Percentiles rank a stretch among this genome's conserved stretches.
phyloP scores from a whole-genome alignment of 2,329 filamentous ascomycete species.

The Gaeumannomyces sp. region DNA sequence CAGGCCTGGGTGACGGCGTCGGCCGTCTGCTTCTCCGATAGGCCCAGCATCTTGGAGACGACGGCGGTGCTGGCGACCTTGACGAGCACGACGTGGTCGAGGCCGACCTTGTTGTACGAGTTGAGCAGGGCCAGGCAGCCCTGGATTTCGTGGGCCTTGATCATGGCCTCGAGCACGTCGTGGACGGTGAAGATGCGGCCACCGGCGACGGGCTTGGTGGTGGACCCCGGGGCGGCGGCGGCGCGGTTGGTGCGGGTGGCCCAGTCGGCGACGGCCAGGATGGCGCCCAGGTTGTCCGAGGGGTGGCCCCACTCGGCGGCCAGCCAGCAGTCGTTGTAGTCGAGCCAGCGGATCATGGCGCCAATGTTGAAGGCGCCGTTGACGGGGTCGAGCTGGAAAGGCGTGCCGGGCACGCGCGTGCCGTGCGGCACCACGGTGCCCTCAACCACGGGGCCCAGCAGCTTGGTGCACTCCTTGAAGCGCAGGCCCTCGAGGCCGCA shows the following conservation, averaged over 20 bases:
- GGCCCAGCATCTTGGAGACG: conserved; percentile 88
- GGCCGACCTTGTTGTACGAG: conserved; percentile 96
- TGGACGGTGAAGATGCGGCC: conserved; percentile 84
- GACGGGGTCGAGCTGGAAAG: conserved; percentile 90
- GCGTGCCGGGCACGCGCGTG: conserved; percentile 82
- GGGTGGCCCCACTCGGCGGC: conserved; percentile 98
- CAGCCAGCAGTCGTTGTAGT: conserved; percentile 99
- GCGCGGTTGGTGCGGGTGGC: conserved; percentile 81
- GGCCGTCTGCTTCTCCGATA: conserved; percentile 83
- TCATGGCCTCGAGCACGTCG: conserved; percentile 94
- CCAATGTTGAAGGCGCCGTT: conserved; percentile 98
- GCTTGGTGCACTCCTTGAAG: conserved; percentile 93
- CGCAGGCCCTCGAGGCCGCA: conserved; percentile 92
- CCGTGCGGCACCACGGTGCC: conserved; percentile 91
- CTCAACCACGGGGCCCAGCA: conserved; percentile 85
- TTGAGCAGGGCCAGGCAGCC: conserved; percentile 95
- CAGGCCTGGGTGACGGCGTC: conserved; percentile 96
- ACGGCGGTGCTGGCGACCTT: conserved; percentile 96
- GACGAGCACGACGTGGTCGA: conserved; percentile 96
- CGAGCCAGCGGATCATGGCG: conserved; percentile 97
- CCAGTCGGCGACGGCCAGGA: conserved; percentile 96
- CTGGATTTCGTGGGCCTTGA: conserved; percentile 99
- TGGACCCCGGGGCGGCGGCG: conserved; percentile 32
- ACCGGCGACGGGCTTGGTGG: conserved; percentile 52
- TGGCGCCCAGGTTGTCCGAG: conserved; percentile 95